A percentile compares a stretch with the other conserved stretches of the same genome.
phyloP scores from a whole-genome alignment of 1,284 basidiomycete genomes.

The Singerocomus inundabilis region DNA sequence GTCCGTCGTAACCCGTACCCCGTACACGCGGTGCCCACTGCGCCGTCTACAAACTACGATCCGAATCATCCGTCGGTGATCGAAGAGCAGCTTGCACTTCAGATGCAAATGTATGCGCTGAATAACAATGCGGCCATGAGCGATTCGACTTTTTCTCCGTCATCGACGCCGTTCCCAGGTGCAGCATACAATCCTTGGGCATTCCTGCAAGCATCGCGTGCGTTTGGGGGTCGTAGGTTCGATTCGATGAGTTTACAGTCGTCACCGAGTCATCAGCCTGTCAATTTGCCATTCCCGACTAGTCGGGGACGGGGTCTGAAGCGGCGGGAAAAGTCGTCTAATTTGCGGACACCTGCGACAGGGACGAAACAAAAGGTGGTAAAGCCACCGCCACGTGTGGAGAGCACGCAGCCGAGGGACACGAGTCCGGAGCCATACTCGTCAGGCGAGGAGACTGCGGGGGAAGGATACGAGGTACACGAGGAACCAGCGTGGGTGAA shows the following conservation, averaged over 20 bases:
- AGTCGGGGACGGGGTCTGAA: constrained; percentile 37
- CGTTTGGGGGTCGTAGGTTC: constrained; percentile 37
- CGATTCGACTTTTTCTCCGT: constrained; percentile 71
- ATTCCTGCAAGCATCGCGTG: constrained; percentile 53
- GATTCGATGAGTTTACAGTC: constrained; percentile 60
- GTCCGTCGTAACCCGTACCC: constrained; percentile 53
- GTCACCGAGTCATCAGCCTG: constrained; percentile 73
- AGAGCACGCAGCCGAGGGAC: constrained; percentile 76
- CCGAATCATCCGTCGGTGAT: constrained; percentile 51
- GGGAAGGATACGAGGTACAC: constrained; percentile 45
- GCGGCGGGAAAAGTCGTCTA: constrained; percentile 37
- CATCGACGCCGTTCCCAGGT: constrained; percentile 64
- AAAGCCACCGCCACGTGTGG: constrained; percentile 68
- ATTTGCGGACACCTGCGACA: constrained; percentile 34
- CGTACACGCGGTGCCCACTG: constrained; percentile 37
- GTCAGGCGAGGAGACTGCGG: constrained; percentile 55
- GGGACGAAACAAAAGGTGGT: constrained; percentile 32
- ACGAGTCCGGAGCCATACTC: constrained; percentile 71
- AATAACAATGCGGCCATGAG: constrained; percentile 62
- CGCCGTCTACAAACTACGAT: constrained; percentile 48
- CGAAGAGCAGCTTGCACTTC: constrained; percentile 64
- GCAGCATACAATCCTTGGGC: constrained; percentile 65
- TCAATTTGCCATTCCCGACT: constrained; percentile 50
- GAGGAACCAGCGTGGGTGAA: constrained; percentile 41
- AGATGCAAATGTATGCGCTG: constrained; percentile 74